These are phyloP conservation scores for Olyra latifolia DNA, from an alignment of 176 grass and related monocot genomes.

Conservation along the genomic window DNA sequence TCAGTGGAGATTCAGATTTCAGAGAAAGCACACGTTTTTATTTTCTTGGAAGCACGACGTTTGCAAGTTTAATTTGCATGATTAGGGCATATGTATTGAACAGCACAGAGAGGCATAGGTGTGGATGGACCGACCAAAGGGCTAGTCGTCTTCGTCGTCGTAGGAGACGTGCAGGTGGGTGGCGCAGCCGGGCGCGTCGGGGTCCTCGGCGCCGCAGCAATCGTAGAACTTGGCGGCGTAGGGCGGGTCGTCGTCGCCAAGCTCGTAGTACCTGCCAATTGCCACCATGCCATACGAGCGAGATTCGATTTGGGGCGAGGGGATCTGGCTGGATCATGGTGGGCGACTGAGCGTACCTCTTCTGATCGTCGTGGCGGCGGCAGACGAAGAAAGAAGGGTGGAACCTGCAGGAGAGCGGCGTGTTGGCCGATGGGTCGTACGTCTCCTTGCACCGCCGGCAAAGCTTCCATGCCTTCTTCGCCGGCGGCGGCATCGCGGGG, in stretches of 20 bases:
- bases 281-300: neutral
- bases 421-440: conserved; percentile 52
- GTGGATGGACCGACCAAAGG: neutral
- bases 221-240: conserved; percentile 88
- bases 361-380: conserved; percentile 91
- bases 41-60: too few species aligned
- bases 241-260: conserved; percentile 67
- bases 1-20: neutral
- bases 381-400: conserved; percentile 85
- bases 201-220: conserved; percentile 91
- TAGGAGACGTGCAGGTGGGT: conserved; percentile 72
- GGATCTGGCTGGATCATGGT: too few species aligned
- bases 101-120: neutral
- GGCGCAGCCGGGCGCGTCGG: conserved; percentile 60
- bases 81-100: too few species aligned
- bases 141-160: conserved; percentile 38
- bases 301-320: neutral
- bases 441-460: conserved; percentile 66
- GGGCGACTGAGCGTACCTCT: conserved; percentile 37
- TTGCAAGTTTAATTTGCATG: too few species aligned
- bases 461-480: conserved; percentile 30
- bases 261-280: conserved; percentile 66
- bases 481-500: neutral
- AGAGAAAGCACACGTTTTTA: neutral
- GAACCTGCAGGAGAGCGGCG: conserved; percentile 61